phyloP scores from a whole-genome alignment of 2,329 filamentous ascomycete species.

The Didymella segeticola region DNA sequence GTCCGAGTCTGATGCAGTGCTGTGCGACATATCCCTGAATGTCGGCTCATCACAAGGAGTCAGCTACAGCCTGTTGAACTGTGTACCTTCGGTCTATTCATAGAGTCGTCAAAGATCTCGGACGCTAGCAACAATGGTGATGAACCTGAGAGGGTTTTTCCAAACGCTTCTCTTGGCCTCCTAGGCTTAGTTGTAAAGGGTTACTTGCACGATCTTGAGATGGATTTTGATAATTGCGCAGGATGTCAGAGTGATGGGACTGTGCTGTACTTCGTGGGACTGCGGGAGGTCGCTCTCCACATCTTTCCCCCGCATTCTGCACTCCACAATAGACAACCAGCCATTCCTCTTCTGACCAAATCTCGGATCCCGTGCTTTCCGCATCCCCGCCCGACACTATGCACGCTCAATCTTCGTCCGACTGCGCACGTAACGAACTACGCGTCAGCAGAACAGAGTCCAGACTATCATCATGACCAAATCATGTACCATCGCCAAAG shows the following conservation, averaged over 20 bases:
- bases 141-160: neutral
- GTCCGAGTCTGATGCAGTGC: neutral
- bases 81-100: neutral
- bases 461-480: neutral
- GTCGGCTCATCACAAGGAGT: neutral
- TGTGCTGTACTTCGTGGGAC: neutral
- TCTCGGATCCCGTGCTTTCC: conserved; percentile 1
- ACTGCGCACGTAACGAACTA: too few species aligned
- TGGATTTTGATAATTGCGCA: neutral
- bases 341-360: neutral
- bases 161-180: too few species aligned
- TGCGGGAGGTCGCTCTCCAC: neutral
- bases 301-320: neutral
- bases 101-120: neutral
- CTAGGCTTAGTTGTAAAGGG: too few species aligned
- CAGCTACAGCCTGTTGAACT: neutral
- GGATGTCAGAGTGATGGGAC: neutral
- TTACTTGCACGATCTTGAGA: too few species aligned
- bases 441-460: neutral
- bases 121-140: neutral
- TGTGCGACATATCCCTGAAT: neutral
- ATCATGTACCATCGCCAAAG: neutral
- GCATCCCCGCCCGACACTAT: neutral
- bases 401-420: neutral
- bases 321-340: neutral